Base-by-base conservation (phyloP, 2,329 filamentous ascomycete species). In the Talaromyces pinophilus region DNA sequence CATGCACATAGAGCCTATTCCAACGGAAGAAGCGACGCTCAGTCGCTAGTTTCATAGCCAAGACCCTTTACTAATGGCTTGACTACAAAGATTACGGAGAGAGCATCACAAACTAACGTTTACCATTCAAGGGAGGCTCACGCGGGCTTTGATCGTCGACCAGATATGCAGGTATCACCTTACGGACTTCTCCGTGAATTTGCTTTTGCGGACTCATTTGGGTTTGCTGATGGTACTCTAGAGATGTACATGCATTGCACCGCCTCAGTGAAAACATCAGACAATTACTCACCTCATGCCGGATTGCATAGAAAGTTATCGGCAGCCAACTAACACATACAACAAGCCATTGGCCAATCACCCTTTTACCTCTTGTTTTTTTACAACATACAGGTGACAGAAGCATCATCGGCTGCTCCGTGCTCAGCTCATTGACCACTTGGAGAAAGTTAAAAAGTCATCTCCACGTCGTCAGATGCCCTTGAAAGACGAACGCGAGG, bases 361-460 rank as follows among this genome's bases (percentile, higher is more conserved):
- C 17, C 38, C 10, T 5, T 35, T 19, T 22, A 35, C 28, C 48
- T 52, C 3, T 52, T 30, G n/a, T 13, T 22, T 30, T 13, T 52
- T 11, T 55, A 19, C 30, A 35, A 55, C 28, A 54, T 17, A 54
- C 48, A 35, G 33, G 3, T 33, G 19, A 19, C 10, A 33, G 7
- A 55, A 55, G 8, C 25, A 15, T 15, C 48, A 38, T 35, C 30
- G 52, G 52, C 52, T 57, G 52, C 17, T 38, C 52, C 52, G 52
- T 57, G 52, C 52, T 57, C 52, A 57, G 52, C 30, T 57, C 8
- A 57, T 38, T 57, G 52, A 57, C 30, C 30, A 57, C 1, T 35
- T 13, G 15, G 17, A 57, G n/a, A 35, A 38, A 38, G 3, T 38
- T 5, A n/a, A 57, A 35, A 28, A 7, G 10, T 13, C 17, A 19